Conservation (phyloP, 768 basidiomycete species). For the Tulasnella sp. region DNA sequence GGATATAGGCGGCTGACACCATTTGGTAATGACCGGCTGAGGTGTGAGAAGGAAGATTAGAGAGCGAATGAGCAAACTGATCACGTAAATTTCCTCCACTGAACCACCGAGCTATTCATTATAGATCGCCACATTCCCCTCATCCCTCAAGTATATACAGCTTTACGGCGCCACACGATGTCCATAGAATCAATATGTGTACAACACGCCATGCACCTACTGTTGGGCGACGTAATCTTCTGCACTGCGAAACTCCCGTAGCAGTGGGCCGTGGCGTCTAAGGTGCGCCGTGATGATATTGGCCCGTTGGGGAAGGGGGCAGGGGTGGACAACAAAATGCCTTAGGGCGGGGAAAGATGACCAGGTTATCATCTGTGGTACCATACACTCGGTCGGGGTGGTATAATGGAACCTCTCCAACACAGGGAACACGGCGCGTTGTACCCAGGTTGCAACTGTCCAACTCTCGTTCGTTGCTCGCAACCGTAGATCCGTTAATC, state of each 20-base stretch:
- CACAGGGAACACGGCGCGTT: neutral
- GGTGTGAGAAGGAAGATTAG: neutral
- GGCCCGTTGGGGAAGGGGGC: no score
- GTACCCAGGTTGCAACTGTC: no score
- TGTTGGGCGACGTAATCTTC: neutral
- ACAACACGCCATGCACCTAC: neutral
- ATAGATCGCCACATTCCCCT: neutral
- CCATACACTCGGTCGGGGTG: no score
- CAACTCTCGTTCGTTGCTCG: no score
- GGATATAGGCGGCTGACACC: neutral
- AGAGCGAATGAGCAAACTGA: no score
- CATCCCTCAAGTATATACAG: neutral
- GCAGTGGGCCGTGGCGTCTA: neutral
- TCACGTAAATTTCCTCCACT: no score
- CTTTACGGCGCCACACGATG: neutral
- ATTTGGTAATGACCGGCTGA: neutral
- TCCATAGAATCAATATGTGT: conserved; percentile 5
- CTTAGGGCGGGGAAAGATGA: no score
- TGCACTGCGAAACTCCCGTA: neutral
- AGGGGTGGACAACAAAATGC: neutral
- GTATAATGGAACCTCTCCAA: neutral
- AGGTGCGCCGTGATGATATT: no score
- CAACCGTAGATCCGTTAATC: neutral
- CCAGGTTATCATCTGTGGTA: no score
- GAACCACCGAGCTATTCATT: neutral